These are phyloP conservation scores for Rhodosporidiobolus sp. DNA, from an alignment of 768 basidiomycete species.

Conservation along the genomic window DNA sequence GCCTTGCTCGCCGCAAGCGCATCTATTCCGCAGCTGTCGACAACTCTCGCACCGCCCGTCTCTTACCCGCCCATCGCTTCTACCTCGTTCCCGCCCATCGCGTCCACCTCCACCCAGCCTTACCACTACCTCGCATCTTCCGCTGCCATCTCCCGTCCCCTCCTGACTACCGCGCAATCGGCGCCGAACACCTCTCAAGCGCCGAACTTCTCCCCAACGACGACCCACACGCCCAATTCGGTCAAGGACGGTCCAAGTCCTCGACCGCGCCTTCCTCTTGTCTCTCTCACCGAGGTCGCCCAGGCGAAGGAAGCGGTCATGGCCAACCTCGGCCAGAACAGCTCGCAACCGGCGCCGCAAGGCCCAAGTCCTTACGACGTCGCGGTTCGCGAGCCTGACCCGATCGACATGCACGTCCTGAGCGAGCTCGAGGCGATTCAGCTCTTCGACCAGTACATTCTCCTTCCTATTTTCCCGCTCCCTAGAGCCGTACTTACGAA, in stretches of 20 bases:
- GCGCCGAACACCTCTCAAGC: too few species aligned
- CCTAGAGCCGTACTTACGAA: not conserved
- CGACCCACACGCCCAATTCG: not conserved
- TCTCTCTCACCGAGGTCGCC: conserved; percentile 1
- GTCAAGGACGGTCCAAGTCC: not conserved
- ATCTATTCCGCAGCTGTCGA: not conserved
- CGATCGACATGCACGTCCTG: conserved; percentile 30
- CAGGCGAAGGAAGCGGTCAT: conserved; percentile 8
- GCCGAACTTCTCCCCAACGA: not conserved
- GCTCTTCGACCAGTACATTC: conserved; percentile 10
- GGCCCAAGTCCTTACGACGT: not conserved
- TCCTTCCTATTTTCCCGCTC: not conserved
- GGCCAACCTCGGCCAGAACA: not conserved
- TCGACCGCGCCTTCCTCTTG: not conserved
- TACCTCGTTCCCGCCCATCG: not conserved
- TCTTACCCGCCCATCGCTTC: not conserved
- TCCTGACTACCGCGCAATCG: not conserved
- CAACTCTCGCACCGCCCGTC: not conserved
- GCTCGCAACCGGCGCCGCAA: not conserved
- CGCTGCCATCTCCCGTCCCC: not conserved
- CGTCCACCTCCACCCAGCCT: too few species aligned
- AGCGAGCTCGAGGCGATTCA: conserved; percentile 20
- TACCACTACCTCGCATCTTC: too few species aligned
- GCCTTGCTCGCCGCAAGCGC: conserved; percentile 8
- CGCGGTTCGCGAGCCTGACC: conserved; percentile 5